Base-by-base conservation (phyloP, 1,284 basidiomycete species). In the Pseudozyma tsukubaensis region DNA sequence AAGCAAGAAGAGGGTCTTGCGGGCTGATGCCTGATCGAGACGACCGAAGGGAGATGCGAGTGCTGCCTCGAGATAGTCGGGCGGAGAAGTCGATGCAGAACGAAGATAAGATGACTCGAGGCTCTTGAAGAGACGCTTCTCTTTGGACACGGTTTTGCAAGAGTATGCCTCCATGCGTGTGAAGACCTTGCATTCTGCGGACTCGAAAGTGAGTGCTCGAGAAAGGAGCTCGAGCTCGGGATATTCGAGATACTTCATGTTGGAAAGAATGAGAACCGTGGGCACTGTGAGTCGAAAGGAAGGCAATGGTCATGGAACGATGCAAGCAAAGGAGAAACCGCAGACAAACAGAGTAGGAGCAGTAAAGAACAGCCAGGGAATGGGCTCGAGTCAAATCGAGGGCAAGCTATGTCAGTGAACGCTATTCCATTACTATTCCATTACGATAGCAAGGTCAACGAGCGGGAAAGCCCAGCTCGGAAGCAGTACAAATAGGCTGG, bases 141-240 rank as follows among this genome's bases (percentile, higher is more conserved):
- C 97, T 83, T 93, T 92, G 77, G 93, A 93, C 85, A 97, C 92
- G 82, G 94, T 92, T 89, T 99, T 99, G 89, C 94, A 96, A 78
- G 92, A 94, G 87, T 98, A 99, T 0, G 94, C 94, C 86, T 99
- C 96, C 85, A 99, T 91, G 76, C 94, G 90, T 40, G 94, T 95
- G 85, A 93, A 91, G 18, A 97, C 93, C 32, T 91, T 90, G 85
- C 93, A 94, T 86, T 97, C 94, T 51, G 92, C 90, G 6, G 93
- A 91, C 58, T 86, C 85, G 59, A 85, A 84, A 19, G 86, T 92
- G 49, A 96, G 90, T n/a, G 92, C 90, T 77, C 91, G 89, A 0
- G 93, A 91, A 61, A 96, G 89, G 60, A 89, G 89, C 24, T 91
- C 89, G 32, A 95, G 88, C 62, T 91, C 89, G 37, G 93, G 92